These are phyloP conservation scores for Paramecium pentaurelia DNA, from an alignment of 73 alveolate genomes.

Conservation along the genomic window DNA sequence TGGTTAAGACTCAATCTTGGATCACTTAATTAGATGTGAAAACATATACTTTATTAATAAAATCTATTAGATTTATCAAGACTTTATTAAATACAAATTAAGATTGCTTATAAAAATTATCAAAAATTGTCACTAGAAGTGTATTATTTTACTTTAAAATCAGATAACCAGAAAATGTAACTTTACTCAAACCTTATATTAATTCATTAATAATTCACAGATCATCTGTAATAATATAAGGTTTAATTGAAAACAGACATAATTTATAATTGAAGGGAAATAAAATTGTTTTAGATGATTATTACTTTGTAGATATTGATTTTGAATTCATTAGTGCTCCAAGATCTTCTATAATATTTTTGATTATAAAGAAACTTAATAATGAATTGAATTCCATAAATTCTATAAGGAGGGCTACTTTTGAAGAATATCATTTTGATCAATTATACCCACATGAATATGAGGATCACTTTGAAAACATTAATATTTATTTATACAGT, in stretches of 20 bases:
- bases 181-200: background rate
- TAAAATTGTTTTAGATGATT: background rate
- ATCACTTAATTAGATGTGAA: background rate
- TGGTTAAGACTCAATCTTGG: background rate
- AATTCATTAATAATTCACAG: background rate
- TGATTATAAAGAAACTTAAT: background rate
- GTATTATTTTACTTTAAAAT: background rate
- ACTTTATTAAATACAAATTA: background rate
- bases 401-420: background rate
- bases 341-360: background rate
- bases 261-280: background rate
- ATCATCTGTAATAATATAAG: background rate
- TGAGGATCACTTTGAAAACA: background rate
- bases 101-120: background rate
- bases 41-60: background rate
- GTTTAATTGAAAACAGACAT: conserved; percentile 5
- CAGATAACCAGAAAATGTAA: background rate
- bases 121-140: background rate
- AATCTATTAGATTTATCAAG: background rate
- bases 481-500: background rate
- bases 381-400: background rate
- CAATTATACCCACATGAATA: background rate
- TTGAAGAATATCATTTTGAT: background rate
- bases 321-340: conserved; percentile 33
- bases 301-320: conserved; percentile 27